These are phyloP conservation scores for Schizosaccharomyces octosporus DNA, from an alignment of 805 yeast species.

Conservation along the genomic window DNA sequence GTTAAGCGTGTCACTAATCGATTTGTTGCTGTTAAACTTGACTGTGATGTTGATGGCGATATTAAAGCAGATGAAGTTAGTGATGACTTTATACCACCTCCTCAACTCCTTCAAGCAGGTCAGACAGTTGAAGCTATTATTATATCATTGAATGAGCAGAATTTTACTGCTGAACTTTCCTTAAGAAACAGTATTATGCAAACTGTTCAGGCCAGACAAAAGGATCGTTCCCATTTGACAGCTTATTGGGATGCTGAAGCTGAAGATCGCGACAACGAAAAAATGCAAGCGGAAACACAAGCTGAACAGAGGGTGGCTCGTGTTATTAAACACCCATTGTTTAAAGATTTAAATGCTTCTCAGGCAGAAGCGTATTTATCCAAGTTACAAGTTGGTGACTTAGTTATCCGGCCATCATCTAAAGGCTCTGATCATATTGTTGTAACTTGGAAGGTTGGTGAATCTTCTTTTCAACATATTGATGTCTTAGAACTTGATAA, in stretches of 20 bases:
- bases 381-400: constrained; percentile 68
- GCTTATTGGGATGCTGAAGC: constrained; percentile 51
- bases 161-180: constrained; percentile 49
- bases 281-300: constrained; percentile 30
- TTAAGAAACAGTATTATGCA: constrained; percentile 40
- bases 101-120: constrained; percentile 23
- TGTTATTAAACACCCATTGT: constrained; percentile 75
- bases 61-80: constrained; percentile 17
- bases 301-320: constrained; percentile 46
- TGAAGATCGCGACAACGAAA: constrained; percentile 38
- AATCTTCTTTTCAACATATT: constrained; percentile 71
- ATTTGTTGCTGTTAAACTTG: constrained; percentile 20
- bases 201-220: constrained; percentile 19
- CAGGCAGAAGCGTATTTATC: constrained; percentile 91
- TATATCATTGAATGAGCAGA: constrained; percentile 42
- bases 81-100: constrained; percentile 9
- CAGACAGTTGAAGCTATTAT: constrained; percentile 77
- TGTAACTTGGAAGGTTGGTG: constrained; percentile 89
- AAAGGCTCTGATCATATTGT: constrained; percentile 71
- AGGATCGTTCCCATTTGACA: neutral
- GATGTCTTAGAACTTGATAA: constrained; percentile 57
- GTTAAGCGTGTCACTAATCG: constrained; percentile 35
- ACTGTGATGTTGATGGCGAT: constrained; percentile 40
- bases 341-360: constrained; percentile 51
- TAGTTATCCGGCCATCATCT: constrained; percentile 85